Conservation (phyloP, 2,329 filamentous ascomycete genomes). For the Teratosphaeria zuluensis region DNA sequence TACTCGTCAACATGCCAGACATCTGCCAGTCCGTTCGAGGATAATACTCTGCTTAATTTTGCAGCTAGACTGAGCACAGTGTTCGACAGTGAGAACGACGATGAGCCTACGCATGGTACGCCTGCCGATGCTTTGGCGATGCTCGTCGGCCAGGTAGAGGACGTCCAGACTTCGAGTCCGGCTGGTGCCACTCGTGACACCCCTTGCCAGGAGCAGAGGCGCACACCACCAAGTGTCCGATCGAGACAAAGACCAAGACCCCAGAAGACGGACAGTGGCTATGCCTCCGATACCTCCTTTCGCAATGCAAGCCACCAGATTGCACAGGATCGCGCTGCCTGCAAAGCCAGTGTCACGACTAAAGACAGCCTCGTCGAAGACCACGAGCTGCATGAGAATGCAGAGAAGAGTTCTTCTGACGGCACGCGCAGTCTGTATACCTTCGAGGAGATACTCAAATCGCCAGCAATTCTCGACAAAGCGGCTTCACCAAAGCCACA, state of each 20-base stretch:
- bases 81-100: constrained; percentile 12
- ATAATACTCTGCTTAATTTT: constrained; percentile 9
- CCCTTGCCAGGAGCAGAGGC: constrained; percentile 3
- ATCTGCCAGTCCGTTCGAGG: constrained; percentile 13
- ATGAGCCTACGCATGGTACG: constrained; percentile 3
- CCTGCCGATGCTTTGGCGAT: constrained; percentile 18
- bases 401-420: neutral
- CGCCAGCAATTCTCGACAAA: constrained; percentile 3
- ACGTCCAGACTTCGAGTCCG: neutral
- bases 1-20: constrained; percentile 17
- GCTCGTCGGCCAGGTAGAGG: constrained; percentile 12
- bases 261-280: constrained; percentile 24
- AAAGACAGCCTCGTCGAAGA: neutral
- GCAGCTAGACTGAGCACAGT: constrained; percentile 20
- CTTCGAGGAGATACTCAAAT: constrained; percentile 10
- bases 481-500: neutral
- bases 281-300: constrained; percentile 22
- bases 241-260: constrained; percentile 2
- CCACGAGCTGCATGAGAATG: neutral
- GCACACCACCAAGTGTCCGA: neutral
- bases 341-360: neutral
- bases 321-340: neutral
- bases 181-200: neutral
- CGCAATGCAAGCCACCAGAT: neutral
- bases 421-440: constrained; percentile 13